phyloP scores from a whole-genome alignment of 176 grass and related monocot genomes.

The Puya raimondii region DNA sequence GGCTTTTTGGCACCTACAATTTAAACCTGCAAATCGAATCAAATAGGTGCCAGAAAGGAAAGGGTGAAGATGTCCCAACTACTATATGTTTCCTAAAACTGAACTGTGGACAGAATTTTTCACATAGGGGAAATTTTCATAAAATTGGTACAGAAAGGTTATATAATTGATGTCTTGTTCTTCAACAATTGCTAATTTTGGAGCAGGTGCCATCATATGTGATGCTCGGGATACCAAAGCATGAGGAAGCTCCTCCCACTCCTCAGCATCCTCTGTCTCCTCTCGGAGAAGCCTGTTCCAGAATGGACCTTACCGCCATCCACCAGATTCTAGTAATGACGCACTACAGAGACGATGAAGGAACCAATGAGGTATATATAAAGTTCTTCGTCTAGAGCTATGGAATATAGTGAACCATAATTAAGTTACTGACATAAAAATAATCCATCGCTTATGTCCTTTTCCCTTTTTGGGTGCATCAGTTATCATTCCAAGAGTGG shows the following conservation, averaged over 20 bases:
- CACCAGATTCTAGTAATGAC: constrained; percentile 76
- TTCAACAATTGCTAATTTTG: constrained; percentile 2
- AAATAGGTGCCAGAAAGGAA: no score
- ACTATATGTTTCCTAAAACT: neutral
- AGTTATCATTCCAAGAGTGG: constrained; percentile 99
- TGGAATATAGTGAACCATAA: neutral
- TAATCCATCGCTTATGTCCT: neutral
- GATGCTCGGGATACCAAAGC: constrained; percentile 77
- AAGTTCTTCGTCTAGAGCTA: neutral
- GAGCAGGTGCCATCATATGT: constrained; percentile 69
- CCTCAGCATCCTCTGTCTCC: constrained; percentile 55
- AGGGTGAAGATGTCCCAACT: neutral
- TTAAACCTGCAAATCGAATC: no score
- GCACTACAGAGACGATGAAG: constrained; percentile 90
- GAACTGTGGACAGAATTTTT: no score
- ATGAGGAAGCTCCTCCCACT: constrained; percentile 47
- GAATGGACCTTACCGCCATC: constrained; percentile 91
- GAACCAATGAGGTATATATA: constrained; percentile 68
- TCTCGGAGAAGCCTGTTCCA: constrained; percentile 87
- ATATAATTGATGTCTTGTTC: no score
- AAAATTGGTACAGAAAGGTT: no score
- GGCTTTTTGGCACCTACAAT: no score
- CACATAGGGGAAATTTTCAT: no score
- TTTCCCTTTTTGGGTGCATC: constrained; percentile 16
- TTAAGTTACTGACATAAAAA: neutral